Percentiles rank a stretch among this genome's conserved stretches.
Evolutionary conservation across 2,329 filamentous ascomycete genomes (phyloP).

Genomic region (Pleomassaria siparia): DNA sequence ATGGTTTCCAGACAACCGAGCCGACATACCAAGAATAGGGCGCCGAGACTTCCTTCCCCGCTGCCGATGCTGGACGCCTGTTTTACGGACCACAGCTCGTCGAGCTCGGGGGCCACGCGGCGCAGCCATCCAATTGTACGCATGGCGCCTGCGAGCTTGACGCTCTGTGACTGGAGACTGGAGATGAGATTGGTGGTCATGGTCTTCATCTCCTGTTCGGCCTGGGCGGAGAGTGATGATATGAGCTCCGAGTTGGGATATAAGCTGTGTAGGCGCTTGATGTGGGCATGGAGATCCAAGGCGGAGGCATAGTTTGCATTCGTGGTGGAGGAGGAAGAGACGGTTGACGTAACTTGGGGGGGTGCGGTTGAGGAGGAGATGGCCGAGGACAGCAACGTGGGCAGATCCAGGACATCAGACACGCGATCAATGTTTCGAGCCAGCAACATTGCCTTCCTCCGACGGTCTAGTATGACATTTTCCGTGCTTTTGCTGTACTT

Average conservation of each 20-base stretch:
- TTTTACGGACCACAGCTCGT: slow-evolving; percentile 44
- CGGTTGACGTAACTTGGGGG: slow-evolving; percentile 42
- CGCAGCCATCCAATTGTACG: slow-evolving; percentile 90
- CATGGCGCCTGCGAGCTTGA: slow-evolving; percentile 89
- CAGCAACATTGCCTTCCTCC: slow-evolving; percentile 78
- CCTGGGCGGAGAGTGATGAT: slow-evolving; percentile 70
- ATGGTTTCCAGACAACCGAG: slow-evolving; percentile 77
- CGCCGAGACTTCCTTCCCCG: slow-evolving; percentile 70
- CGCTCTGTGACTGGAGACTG: slow-evolving; percentile 71
- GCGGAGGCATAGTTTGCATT: slow-evolving; percentile 82
- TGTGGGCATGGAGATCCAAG: slow-evolving; percentile 90
- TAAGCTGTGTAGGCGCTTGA: slow-evolving; percentile 78
- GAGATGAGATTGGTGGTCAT: slow-evolving; percentile 84
- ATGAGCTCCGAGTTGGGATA: slow-evolving; percentile 80
- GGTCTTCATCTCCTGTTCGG: slow-evolving; percentile 83
- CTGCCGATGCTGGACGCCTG: slow-evolving; percentile 32
- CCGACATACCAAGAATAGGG: slow-evolving; percentile 84
- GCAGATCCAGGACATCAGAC: slow-evolving; percentile 87
- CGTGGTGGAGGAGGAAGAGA: slow-evolving; percentile 38
- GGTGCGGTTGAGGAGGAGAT: slow-evolving; percentile 60
- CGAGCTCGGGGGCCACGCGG: slow-evolving; percentile 79
- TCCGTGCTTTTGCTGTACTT: slow-evolving; percentile 77
- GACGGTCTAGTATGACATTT: slow-evolving; percentile 64
- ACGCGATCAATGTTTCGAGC: slow-evolving; percentile 86
- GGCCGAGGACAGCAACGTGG: slow-evolving; percentile 79